phyloP scores from a whole-genome alignment of 441 rosid species.

The Syzygium malaccense region DNA sequence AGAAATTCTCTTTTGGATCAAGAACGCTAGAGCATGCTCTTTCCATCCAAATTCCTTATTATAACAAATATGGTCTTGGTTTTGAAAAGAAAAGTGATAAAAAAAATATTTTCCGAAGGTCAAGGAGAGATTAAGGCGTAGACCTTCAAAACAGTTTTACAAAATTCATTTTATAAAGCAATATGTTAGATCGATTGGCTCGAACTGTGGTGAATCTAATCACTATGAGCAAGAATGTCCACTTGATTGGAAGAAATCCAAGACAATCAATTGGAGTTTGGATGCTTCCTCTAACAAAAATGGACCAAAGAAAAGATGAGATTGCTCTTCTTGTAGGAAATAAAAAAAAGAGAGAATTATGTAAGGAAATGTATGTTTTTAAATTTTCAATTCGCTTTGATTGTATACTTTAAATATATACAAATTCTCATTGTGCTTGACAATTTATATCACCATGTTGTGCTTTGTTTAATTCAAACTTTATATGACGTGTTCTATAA shows the following conservation, averaged over 20 bases:
- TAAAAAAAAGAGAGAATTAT: no score
- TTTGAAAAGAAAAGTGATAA: background rate
- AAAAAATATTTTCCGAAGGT: background rate
- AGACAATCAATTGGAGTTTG: background rate
- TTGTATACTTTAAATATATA: no score
- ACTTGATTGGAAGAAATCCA: no score
- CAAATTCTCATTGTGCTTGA: no score
- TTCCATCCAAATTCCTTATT: background rate
- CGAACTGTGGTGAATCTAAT: background rate
- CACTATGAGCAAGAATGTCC: background rate
- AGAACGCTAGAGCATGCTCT: background rate
- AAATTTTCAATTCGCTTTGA: no score
- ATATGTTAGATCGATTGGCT: background rate
- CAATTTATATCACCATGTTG: no score
- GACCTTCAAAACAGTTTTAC: background rate
- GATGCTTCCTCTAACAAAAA: background rate
- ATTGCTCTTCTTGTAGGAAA: no score
- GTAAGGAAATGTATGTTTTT: no score
- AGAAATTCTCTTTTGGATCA: background rate
- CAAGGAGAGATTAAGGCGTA: background rate
- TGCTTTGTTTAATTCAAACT: no score
- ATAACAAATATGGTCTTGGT: background rate
- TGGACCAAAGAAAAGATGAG: no score
- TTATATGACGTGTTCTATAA: no score
- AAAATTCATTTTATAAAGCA: background rate